Evolutionary conservation across 2,329 filamentous ascomycete genomes (phyloP).

Genomic region (Diaporthe caulivora): DNA sequence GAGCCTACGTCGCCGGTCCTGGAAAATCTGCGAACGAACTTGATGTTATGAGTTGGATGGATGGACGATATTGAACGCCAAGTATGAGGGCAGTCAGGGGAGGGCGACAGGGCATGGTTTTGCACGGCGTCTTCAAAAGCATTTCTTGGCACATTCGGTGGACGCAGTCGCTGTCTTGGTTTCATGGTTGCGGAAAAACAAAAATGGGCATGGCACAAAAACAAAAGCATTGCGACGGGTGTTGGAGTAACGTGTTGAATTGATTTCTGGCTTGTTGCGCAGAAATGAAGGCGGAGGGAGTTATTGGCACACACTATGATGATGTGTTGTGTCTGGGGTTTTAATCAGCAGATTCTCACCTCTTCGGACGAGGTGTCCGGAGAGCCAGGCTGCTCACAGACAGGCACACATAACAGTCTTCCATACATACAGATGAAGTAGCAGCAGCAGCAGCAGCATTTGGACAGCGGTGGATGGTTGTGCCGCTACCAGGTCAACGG

Average conservation of each 20-base stretch:
- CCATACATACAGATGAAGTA: slow-evolving; percentile 1
- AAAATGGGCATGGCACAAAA: slow-evolving; percentile 34
- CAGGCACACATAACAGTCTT: slow-evolving; percentile 13
- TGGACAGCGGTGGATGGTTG: background rate
- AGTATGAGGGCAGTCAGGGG: background rate
- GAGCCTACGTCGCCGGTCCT: slow-evolving; percentile 17
- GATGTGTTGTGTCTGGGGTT: background rate
- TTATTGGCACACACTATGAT: background rate
- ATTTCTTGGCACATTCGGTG: slow-evolving; percentile 26
- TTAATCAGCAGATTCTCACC: background rate
- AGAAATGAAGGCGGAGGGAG: slow-evolving; percentile 1
- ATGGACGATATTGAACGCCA: background rate
- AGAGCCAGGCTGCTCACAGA: background rate
- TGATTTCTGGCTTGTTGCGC: slow-evolving; percentile 27
- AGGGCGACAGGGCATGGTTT: slow-evolving; percentile 17
- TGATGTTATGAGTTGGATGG: slow-evolving; percentile 14
- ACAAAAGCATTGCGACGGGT: slow-evolving; percentile 41
- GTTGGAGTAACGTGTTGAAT: slow-evolving; percentile 39
- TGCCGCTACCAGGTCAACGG: background rate
- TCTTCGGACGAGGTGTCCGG: background rate
- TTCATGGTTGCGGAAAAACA: slow-evolving; percentile 33
- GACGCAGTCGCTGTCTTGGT: slow-evolving; percentile 33
- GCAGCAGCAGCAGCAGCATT: background rate
- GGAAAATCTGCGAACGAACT: slow-evolving; percentile 14
- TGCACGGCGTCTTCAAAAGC: slow-evolving; percentile 33